Base-by-base conservation (phyloP, 805 yeast species). In the Hanseniaspora guilliermondii region DNA sequence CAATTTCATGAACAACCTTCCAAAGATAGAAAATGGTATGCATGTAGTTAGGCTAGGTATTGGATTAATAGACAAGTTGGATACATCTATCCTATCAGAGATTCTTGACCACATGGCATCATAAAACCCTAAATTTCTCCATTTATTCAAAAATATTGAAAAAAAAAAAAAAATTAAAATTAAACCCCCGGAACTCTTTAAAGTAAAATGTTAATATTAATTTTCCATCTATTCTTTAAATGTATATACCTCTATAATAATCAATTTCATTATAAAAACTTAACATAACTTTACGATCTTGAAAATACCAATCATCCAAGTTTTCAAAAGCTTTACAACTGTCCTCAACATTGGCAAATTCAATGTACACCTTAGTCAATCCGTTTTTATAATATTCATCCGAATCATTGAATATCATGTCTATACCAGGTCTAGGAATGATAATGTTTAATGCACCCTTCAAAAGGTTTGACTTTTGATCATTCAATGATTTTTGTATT, bases 31-130 rank as follows among this genome's bases (percentile, higher is more conserved):
- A 53, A 85, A 89, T 14, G 77, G 77, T 56, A 52, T 52, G 55
- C 87, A 84, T 59, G 78, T 87, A 44, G 85, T 87, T 25, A 83
- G 85, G 60, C 69, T 88, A 21, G 83, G 91, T 41, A 75, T 88
- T 39, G 86, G 93, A 52, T 85, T 87, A 59, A 77, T 87, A 4
- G 83, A 89, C 7, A 79, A 79, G 61, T 68, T 88, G 6, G 94
- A 95, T 0, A 77, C 75, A 33, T 69, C 73, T 2, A 69, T 88
- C 33, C 85, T 83, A 63, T 59, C 59, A 8, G 48, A 62, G 24
- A 59, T 68, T 32, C 69, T 67, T 4, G 61, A 62, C 19, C 71
- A 68, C 57, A 53, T 65, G 33, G 5, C 22, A 16, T 11, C n/a
- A 3, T 40, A 32, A 16, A 21, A 4, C 4, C 36, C n/a, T n/a